Percentiles rank a stretch among this genome's conserved stretches.
Conservation (phyloP, 257 asterid species). For the Marsdenia floribunda region DNA sequence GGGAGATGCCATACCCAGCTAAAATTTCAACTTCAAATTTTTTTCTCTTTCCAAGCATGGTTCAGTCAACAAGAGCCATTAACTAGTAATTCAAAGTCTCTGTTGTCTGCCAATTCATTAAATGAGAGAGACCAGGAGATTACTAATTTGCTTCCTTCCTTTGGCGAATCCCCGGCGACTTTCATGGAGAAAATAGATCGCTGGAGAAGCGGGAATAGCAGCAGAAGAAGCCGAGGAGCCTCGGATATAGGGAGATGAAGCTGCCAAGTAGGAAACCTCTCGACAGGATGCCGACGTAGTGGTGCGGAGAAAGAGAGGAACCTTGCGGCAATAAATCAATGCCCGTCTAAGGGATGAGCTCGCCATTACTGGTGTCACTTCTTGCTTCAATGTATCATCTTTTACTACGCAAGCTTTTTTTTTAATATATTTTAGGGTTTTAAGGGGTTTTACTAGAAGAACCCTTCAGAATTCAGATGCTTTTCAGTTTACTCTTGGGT, state of each 20-base stretch:
- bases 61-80: background rate
- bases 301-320: slow-evolving; percentile 34
- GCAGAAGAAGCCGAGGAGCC: slow-evolving; percentile 20
- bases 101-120: background rate
- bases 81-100: background rate
- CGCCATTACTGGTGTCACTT: slow-evolving; percentile 37
- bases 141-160: slow-evolving; percentile 59
- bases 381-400: background rate
- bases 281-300: slow-evolving; percentile 29
- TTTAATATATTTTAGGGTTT: slow-evolving; percentile 19
- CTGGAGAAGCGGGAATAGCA: slow-evolving; percentile 18
- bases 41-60: background rate
- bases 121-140: slow-evolving; percentile 8
- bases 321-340: slow-evolving; percentile 31
- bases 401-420: too few relatives aligned
- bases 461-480: too few relatives aligned
- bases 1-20: background rate
- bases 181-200: slow-evolving; percentile 21
- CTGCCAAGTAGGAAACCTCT: slow-evolving; percentile 22
- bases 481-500: background rate
- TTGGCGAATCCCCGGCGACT: slow-evolving; percentile 62
- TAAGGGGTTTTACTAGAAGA: slow-evolving; percentile 18
- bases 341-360: slow-evolving; percentile 48
- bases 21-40: background rate
- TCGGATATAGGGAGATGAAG: slow-evolving; percentile 27